Evolutionary conservation across 2,329 filamentous ascomycete genomes (phyloP), one percentile per base, ranked within the genome.

Genomic region (Phyllosticta citribraziliensis): DNA sequence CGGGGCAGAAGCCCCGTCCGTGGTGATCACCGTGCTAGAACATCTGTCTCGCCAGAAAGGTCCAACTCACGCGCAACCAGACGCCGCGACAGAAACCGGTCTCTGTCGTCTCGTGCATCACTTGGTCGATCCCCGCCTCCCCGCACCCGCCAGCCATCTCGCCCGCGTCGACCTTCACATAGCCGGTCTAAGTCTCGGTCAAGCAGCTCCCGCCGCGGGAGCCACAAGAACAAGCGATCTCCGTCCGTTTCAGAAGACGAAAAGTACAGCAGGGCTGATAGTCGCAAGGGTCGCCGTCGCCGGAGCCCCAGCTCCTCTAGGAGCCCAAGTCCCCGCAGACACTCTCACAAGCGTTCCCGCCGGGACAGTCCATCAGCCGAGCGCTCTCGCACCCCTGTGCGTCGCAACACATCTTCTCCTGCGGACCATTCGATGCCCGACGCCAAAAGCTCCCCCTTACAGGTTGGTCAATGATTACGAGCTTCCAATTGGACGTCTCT

Each of bases 1-100:
- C 60, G 69, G 66, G 61, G 57, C 58, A 63, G 47, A 52, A 63
- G 62, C 35, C 58, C 62, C 50, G 58, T 52, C 54, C 73, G 74
- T 66, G 73, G 74, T 68, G 65, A 74, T 67, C 69, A 77, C 73
- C 76, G 75, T 73, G 73, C 75, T 68, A 75, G 78, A 76, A 80
- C 80, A 70, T 71, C 68, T 66, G 73, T 76, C 71, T 76, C 75
- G 68, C 75, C 72, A 75, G 71, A 75, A 67, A 75, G 75, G 70
- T 79, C 78, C 68, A 79, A 79, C 79, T 83, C 81, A 81, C 80
- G 73, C 75, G 77, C 77, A 72, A 74, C 78, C 75, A 82, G 78
- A 78, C 71, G 76, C 63, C 70, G 69, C 66, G 72, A 72, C 69
- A 73, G 68, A 64, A 69, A 73, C 68, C 76, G 74, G 62, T 71